Evolutionary conservation across 495 filamentous ascomycete genomes (phyloP).

Genomic region (Diplogelasinospora grovesii): DNA sequence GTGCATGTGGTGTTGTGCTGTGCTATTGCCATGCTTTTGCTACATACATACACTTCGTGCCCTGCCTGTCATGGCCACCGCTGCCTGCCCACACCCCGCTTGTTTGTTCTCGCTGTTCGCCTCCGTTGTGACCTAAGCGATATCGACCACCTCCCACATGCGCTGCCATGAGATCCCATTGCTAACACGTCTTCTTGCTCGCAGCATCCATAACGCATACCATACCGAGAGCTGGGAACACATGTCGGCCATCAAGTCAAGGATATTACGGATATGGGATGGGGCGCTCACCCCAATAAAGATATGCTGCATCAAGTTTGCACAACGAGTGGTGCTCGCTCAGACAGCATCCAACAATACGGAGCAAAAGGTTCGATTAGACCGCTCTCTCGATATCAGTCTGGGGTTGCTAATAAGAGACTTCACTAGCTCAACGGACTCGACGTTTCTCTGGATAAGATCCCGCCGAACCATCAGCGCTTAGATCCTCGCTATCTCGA

Average conservation of each 20-base stretch:
- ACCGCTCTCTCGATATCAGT: constrained; percentile 6
- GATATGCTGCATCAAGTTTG: constrained; percentile 95
- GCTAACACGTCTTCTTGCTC: constrained; percentile 11
- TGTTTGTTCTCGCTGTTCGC: no score
- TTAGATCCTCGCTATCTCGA: constrained; percentile 75
- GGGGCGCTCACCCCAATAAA: constrained; percentile 65
- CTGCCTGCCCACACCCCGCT: no score
- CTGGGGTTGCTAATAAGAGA: constrained; percentile 21
- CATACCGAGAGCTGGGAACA: constrained; percentile 77
- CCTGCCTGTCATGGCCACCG: neutral
- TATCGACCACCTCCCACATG: no score
- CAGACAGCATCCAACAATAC: constrained; percentile 78
- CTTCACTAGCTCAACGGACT: constrained; percentile 67
- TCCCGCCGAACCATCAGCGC: constrained; percentile 73
- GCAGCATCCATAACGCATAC: constrained; percentile 74
- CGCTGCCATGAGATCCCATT: constrained; percentile 6
- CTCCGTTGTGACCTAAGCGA: no score
- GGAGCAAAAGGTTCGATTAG: constrained; percentile 83
- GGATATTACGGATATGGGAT: constrained; percentile 85
- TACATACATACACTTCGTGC: neutral
- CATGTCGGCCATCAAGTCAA: constrained; percentile 82
- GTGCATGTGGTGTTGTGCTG: constrained; percentile 1
- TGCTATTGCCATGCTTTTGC: neutral
- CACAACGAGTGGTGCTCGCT: constrained; percentile 83
- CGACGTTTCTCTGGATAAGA: constrained; percentile 78